phyloP scores from a whole-genome alignment of 805 yeast species.

The Candida sphagnicola region DNA sequence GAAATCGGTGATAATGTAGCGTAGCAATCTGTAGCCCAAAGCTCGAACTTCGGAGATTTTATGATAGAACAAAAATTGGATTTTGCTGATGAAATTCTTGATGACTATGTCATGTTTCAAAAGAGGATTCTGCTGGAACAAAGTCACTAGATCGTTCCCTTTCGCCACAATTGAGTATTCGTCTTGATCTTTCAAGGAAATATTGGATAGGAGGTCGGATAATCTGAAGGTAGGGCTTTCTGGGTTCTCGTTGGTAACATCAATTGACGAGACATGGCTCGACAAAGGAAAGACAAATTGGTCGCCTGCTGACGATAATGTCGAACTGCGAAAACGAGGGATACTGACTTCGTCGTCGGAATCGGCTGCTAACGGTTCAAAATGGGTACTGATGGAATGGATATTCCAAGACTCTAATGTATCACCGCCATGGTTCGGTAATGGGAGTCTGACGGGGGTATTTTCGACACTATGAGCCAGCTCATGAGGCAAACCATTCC shows the following conservation, averaged over 20 bases:
- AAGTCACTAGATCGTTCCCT: slow-evolving; percentile 29
- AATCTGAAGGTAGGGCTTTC: slow-evolving; percentile 52
- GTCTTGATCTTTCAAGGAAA: slow-evolving; percentile 46
- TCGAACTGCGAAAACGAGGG: background rate
- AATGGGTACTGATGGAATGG: background rate
- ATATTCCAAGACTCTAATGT: slow-evolving; percentile 2
- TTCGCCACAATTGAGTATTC: slow-evolving; percentile 49
- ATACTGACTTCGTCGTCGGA: background rate
- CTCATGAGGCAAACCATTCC: background rate
- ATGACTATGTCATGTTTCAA: slow-evolving; percentile 63
- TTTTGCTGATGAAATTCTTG: slow-evolving; percentile 50
- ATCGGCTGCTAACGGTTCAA: background rate
- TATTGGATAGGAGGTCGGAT: slow-evolving; percentile 55
- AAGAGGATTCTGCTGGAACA: slow-evolving; percentile 42
- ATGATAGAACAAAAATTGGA: slow-evolving; percentile 59
- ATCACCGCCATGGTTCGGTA: background rate
- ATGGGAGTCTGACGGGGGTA: background rate
- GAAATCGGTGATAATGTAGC: slow-evolving; percentile 56
- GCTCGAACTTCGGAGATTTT: slow-evolving; percentile 61
- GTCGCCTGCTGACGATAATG: background rate
- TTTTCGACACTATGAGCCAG: background rate
- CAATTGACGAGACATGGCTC: background rate
- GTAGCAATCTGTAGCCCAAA: slow-evolving; percentile 69
- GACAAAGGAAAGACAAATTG: background rate
- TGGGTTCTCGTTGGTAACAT: background rate